These are phyloP conservation scores for Russula virescens DNA, from an alignment of 768 basidiomycete species.

Conservation along the genomic window DNA sequence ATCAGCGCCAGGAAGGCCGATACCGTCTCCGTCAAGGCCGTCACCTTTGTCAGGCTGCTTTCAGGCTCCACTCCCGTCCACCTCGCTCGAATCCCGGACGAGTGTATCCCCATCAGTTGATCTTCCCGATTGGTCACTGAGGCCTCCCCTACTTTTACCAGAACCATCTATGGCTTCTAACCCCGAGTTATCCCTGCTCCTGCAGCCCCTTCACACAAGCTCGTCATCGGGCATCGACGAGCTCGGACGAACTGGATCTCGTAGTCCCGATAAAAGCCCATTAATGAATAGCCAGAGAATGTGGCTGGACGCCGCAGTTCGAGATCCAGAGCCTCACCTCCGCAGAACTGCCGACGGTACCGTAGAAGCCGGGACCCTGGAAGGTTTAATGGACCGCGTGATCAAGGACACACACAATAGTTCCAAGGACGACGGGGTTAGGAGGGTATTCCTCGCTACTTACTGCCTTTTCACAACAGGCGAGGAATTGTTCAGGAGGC, in stretches of 20 bases:
- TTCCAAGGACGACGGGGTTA: slow-evolving; percentile 35
- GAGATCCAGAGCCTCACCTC: slow-evolving; percentile 12
- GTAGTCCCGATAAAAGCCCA: not conserved
- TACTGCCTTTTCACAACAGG: slow-evolving; percentile 41
- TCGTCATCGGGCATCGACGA: not conserved
- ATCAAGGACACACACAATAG: slow-evolving; percentile 27
- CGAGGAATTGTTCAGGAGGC: slow-evolving; percentile 35
- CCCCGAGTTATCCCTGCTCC: not conserved
- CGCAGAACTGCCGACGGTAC: slow-evolving; percentile 25
- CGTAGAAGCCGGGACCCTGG: slow-evolving; percentile 39
- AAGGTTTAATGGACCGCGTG: slow-evolving; percentile 39
- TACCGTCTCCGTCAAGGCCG: not conserved
- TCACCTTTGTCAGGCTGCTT: not conserved
- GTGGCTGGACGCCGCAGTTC: slow-evolving; percentile 10
- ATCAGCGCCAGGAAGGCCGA: not conserved
- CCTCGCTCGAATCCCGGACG: not conserved
- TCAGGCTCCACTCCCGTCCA: not conserved
- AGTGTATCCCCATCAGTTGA: not conserved
- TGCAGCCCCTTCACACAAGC: slow-evolving; percentile 1
- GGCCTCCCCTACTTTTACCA: not conserved
- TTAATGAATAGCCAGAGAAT: not conserved
- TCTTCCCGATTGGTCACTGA: not conserved
- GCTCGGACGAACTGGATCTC: not conserved
- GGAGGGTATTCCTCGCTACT: slow-evolving; percentile 38
- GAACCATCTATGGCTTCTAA: not conserved